phyloP scores from a whole-genome alignment of 345 rosid species.

The Brassica incana region DNA sequence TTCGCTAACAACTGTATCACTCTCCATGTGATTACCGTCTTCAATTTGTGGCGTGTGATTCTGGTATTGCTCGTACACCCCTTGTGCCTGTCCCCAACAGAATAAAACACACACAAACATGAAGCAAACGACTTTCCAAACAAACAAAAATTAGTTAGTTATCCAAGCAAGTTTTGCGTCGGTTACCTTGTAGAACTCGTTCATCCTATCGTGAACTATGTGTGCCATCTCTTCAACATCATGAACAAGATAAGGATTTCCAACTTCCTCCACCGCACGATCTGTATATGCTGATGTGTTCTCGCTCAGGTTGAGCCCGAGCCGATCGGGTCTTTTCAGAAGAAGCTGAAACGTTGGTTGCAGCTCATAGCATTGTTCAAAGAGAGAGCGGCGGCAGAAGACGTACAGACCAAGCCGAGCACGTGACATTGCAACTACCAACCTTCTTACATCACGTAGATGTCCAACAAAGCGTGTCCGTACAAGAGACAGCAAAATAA shows the following conservation, averaged over 20 bases:
- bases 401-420: slow-evolving; percentile 90
- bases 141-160: neutral
- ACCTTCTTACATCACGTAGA: slow-evolving; percentile 95
- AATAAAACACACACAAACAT: neutral
- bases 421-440: slow-evolving; percentile 99
- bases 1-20: slow-evolving; percentile 32
- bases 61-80: slow-evolving; percentile 48
- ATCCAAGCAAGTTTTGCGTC: slow-evolving; percentile 18
- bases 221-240: slow-evolving; percentile 74
- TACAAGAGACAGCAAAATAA: slow-evolving; percentile 89
- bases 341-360: slow-evolving; percentile 86
- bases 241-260: slow-evolving; percentile 58
- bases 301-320: slow-evolving; percentile 68
- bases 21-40: slow-evolving; percentile 40
- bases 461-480: slow-evolving; percentile 98
- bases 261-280: slow-evolving; percentile 70
- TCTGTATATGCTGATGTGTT: slow-evolving; percentile 57
- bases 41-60: slow-evolving; percentile 47
- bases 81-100: slow-evolving; percentile 44
- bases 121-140: neutral
- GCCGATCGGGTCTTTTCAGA: slow-evolving; percentile 82
- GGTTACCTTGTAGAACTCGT: slow-evolving; percentile 68
- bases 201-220: slow-evolving; percentile 55
- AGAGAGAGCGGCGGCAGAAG: slow-evolving; percentile 85
- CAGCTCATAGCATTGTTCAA: slow-evolving; percentile 94